Evolutionary conservation across 306 rosid species (phyloP), one percentile per base, ranked within the genome.

Genomic region (Vigna angularis): DNA sequence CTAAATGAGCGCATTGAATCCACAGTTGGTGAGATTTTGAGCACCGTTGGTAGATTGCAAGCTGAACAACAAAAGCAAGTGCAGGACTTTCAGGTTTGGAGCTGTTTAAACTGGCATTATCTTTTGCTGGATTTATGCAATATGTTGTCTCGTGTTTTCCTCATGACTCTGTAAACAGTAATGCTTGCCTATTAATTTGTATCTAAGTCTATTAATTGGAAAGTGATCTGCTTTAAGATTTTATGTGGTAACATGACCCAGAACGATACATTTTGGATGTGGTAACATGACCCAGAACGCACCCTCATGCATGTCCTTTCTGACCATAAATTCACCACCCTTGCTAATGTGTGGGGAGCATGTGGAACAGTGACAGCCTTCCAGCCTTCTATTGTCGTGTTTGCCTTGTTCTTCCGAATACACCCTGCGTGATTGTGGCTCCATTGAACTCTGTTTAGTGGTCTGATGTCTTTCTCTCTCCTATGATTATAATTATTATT

Each of bases 1-100:
- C 47, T 95, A 66, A 93, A 91, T 36, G 98, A 95, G 84, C 94
- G 99, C 13, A 74, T 95, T 22, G 99, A 95, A 83, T 95, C 99
- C 12, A 73, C 89, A 16, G 85, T 95, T 10, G 99, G 99, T 2
- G 99, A 93, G 88, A 6, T 95, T 55, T 85, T 93, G 70, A 83
- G 98, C 70, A 34, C 88, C 32, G 81, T 95, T 80, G 97, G 99
- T 69, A 91, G 91, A 89, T 76, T 91, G 81, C 99, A 95, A 87
- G 91, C 99, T 52, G 99, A 95, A 86, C 97, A 87, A 81, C 97
- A 91, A 78, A 93, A 83, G 76, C 94, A 87, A 85, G 85, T 95
- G 10, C 87, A 79, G 59, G 93, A 89, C 32, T 93, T 95, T 89
- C 97, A 89, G 91, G 98, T 93, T 82, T 36, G 70, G 71, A 73